Conservation (phyloP, 2,329 filamentous ascomycete species). For the Botrytis cinerea region DNA sequence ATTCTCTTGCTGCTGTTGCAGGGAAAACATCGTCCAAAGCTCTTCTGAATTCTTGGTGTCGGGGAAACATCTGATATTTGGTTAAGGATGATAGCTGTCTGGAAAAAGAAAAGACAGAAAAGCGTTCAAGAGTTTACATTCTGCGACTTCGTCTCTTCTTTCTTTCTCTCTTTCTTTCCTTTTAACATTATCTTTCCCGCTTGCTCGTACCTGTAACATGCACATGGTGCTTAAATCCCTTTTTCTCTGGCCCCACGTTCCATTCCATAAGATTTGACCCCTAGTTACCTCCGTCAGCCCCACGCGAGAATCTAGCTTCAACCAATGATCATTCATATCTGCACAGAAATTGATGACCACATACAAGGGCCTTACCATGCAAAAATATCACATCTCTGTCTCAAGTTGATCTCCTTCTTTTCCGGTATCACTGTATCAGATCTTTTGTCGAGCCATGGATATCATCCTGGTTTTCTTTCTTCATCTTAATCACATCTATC, state of each 20-base stretch:
- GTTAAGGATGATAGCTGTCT: background rate
- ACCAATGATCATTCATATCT: background rate
- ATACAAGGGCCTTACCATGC: constrained; percentile 17
- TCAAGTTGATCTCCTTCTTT: constrained; percentile 17
- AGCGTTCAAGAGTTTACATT: background rate
- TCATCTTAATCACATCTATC: constrained; percentile 5
- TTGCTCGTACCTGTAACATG: background rate
- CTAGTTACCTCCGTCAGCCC: background rate
- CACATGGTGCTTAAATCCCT: background rate
- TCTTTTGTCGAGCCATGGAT: background rate
- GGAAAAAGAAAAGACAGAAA: background rate
- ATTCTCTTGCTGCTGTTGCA: background rate
- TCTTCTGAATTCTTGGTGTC: background rate
- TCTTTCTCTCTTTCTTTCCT: background rate
- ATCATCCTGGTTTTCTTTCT: background rate
- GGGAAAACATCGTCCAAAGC: background rate
- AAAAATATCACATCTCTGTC: constrained; percentile 9
- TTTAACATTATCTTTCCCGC: background rate
- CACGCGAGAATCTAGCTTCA: background rate
- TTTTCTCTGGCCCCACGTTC: background rate
- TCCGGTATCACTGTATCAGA: constrained; percentile 12
- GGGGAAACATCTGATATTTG: background rate
- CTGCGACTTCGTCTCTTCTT: background rate
- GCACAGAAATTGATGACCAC: background rate
- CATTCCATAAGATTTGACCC: constrained; percentile 15